These are phyloP conservation scores for Umbelopsis sp. DNA, from an alignment of 192 early-diverging fungal species.

Conservation along the genomic window DNA sequence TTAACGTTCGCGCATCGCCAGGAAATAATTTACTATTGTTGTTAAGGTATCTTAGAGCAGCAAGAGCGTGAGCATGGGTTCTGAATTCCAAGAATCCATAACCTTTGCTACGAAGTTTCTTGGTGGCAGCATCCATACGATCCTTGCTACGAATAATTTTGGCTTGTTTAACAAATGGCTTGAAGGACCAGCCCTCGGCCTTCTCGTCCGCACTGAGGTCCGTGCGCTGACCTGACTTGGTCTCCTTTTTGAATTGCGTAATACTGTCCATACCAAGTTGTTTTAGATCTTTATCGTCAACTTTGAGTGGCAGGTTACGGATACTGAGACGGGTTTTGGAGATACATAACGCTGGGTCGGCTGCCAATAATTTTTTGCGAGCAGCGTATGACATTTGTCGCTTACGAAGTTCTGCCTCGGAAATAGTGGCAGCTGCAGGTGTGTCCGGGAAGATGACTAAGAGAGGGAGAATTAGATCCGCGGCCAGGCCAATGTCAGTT, in stretches of 20 bases:
- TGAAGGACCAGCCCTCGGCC: slow-evolving; percentile 67
- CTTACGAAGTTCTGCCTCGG: slow-evolving; percentile 78
- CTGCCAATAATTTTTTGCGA: slow-evolving; percentile 78
- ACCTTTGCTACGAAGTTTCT: slow-evolving; percentile 76
- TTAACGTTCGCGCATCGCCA: slow-evolving; percentile 70
- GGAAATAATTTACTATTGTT: slow-evolving; percentile 69
- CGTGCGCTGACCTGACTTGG: slow-evolving; percentile 59
- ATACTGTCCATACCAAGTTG: slow-evolving; percentile 63
- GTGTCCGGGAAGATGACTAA: slow-evolving; percentile 83
- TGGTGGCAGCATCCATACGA: slow-evolving; percentile 73
- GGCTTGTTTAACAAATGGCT: slow-evolving; percentile 67
- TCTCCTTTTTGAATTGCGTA: slow-evolving; percentile 75
- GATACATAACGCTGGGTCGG: slow-evolving; percentile 89
- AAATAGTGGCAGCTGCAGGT: slow-evolving; percentile 70
- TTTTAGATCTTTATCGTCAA: slow-evolving; percentile 75
- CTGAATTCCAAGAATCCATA: slow-evolving; percentile 94
- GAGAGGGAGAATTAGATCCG: not conserved
- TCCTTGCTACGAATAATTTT: slow-evolving; percentile 83
- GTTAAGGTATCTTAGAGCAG: slow-evolving; percentile 90
- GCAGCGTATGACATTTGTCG: slow-evolving; percentile 80
- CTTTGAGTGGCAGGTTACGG: slow-evolving; percentile 75
- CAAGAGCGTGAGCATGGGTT: slow-evolving; percentile 88
- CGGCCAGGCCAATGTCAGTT: not conserved
- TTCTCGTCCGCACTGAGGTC: slow-evolving; percentile 63
- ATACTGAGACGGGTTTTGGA: slow-evolving; percentile 89